These are phyloP conservation scores for Ophiocordyceps unilateralis DNA, from an alignment of 2,329 filamentous ascomycete species.

Conservation along the genomic window DNA sequence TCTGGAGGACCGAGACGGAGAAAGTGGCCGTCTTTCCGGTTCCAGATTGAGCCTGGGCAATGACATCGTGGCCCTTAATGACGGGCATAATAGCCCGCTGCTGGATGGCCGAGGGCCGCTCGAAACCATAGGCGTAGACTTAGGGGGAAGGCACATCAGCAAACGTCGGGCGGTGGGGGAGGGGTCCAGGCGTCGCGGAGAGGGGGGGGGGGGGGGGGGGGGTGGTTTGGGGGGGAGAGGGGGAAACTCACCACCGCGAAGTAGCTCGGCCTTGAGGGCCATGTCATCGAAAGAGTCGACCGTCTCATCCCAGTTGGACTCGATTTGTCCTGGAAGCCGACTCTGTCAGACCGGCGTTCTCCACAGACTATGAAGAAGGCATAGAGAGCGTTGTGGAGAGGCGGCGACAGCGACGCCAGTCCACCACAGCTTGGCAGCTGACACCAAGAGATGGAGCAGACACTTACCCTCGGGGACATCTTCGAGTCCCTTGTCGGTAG, in stretches of 20 bases:
- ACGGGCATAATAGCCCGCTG: conserved; percentile 57
- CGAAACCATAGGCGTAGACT: conserved; percentile 99
- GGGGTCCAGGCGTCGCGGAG: neutral
- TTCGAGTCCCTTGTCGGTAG: conserved; percentile 95
- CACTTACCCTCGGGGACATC: conserved; percentile 83
- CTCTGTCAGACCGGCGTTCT: neutral
- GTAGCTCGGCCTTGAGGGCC: conserved; percentile 91
- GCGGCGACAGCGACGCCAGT: neutral
- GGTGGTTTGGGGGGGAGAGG: conserved; percentile 3
- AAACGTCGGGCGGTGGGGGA: neutral
- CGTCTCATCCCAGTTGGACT: conserved; percentile 99
- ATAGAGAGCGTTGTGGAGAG: neutral
- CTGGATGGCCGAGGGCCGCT: conserved; percentile 98
- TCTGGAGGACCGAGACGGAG: conserved; percentile 88
- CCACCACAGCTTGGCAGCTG: too few species aligned
- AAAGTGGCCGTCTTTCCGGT: conserved; percentile 96
- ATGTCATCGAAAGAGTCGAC: conserved; percentile 98
- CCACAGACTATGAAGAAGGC: neutral
- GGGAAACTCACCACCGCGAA: conserved; percentile 57
- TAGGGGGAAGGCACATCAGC: neutral
- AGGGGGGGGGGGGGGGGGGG: conserved; percentile 2
- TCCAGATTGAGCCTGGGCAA: conserved; percentile 92
- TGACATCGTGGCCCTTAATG: conserved; percentile 86
- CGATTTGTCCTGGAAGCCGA: conserved; percentile 67
- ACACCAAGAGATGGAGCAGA: neutral